phyloP scores from a whole-genome alignment of 352 stramenopile species.

The Plasmopara viticola region DNA sequence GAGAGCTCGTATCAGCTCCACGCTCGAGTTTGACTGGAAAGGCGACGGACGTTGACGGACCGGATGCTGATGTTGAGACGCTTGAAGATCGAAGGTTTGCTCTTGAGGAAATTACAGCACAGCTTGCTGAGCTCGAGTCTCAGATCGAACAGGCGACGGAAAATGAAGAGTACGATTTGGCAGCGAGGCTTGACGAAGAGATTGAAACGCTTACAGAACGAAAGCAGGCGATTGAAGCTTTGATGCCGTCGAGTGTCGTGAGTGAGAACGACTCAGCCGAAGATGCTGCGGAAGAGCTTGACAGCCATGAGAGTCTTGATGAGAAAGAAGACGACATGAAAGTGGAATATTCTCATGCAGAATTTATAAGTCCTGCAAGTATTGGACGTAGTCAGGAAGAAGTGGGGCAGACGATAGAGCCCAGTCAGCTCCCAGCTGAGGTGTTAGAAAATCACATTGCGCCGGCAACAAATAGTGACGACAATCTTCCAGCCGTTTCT shows the following conservation, averaged over 20 bases:
- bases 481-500: constrained; percentile 51
- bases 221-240: constrained; percentile 35
- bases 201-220: constrained; percentile 54
- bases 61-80: constrained; percentile 20
- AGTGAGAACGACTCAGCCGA: constrained; percentile 8
- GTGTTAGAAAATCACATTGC: constrained; percentile 66
- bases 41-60: constrained; percentile 18
- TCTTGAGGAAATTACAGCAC: constrained; percentile 50
- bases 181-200: constrained; percentile 68
- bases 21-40: constrained; percentile 22
- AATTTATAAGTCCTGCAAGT: constrained; percentile 35
- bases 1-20: constrained; percentile 6
- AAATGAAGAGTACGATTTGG: constrained; percentile 77
- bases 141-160: constrained; percentile 73
- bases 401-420: constrained; percentile 36
- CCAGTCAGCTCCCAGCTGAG: constrained; percentile 39
- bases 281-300: constrained; percentile 10
- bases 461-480: constrained; percentile 56
- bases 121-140: constrained; percentile 53
- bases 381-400: constrained; percentile 23
- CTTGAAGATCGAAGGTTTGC: constrained; percentile 25
- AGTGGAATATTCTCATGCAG: constrained; percentile 23
- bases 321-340: constrained; percentile 19
- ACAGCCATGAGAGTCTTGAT: constrained; percentile 19
- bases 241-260: constrained; percentile 18